Conservation (phyloP, 1,284 basidiomycete genomes). For the Exobasidium rhododendri region DNA sequence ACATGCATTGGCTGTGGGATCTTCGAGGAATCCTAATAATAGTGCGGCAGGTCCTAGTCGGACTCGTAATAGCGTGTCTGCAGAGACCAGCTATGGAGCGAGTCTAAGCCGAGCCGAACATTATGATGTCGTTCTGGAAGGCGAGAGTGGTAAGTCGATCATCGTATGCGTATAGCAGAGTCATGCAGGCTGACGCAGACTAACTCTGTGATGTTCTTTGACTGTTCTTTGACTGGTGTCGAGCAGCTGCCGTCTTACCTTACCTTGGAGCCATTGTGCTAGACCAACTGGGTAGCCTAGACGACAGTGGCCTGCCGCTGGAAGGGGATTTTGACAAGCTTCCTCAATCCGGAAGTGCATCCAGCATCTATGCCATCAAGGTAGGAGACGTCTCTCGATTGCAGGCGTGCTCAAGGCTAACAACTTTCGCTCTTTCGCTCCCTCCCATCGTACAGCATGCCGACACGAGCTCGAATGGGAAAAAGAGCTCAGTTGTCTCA, state of each 20-base stretch:
- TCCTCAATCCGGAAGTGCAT: conserved; percentile 31
- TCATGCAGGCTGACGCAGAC: neutral
- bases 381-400: neutral
- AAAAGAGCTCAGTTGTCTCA: conserved; percentile 10
- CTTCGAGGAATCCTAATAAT: neutral
- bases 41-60: neutral
- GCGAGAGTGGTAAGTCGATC: neutral
- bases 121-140: conserved; percentile 15
- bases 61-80: neutral
- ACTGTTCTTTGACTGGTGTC: too few species aligned
- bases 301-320: neutral
- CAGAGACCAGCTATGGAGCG: neutral
- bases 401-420: too few species aligned
- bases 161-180: neutral
- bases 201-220: too few species aligned
- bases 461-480: neutral
- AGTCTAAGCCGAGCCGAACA: conserved; percentile 12
- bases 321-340: conserved; percentile 12
- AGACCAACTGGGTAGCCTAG: conserved; percentile 26
- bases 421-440: too few species aligned
- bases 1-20: neutral
- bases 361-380: conserved; percentile 38
- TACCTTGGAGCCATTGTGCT: conserved; percentile 36
- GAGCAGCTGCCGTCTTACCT: conserved; percentile 23
- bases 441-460: neutral